These are phyloP conservation scores for Penicillium parvum DNA, from an alignment of 495 filamentous ascomycete genomes.

Conservation along the genomic window DNA sequence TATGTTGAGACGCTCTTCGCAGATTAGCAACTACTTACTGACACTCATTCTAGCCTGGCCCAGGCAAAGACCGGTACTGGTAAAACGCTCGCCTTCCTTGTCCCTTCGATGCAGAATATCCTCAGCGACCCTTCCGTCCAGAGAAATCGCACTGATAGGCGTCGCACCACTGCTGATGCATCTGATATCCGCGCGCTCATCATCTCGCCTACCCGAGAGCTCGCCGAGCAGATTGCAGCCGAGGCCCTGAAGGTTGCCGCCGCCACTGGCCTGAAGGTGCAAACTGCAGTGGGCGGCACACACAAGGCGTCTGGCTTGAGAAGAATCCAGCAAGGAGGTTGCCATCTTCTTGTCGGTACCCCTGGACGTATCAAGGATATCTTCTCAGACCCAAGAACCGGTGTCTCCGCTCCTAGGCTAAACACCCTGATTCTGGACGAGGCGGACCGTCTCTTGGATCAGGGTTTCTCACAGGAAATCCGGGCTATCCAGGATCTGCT, in stretches of 20 bases:
- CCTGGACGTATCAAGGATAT: constrained; percentile 87
- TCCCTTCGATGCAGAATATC: constrained; percentile 72
- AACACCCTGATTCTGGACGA: constrained; percentile 87
- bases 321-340: constrained; percentile 65
- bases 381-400: constrained; percentile 59
- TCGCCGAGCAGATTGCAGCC: constrained; percentile 88
- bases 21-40: not conserved
- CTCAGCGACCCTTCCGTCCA: constrained; percentile 51
- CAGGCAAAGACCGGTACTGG: constrained; percentile 87
- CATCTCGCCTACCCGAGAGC: constrained; percentile 89
- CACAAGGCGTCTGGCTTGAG: constrained; percentile 60
- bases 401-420: constrained; percentile 69
- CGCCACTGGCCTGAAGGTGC: constrained; percentile 67
- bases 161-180: constrained; percentile 1
- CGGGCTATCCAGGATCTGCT: constrained; percentile 61
- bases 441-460: constrained; percentile 86
- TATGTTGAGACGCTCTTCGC: constrained; percentile 35
- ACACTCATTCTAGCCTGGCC: constrained; percentile 61
- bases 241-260: constrained; percentile 70
- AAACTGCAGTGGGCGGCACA: constrained; percentile 86
- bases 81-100: constrained; percentile 79
- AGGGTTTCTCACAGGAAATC: constrained; percentile 81
- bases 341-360: constrained; percentile 86
- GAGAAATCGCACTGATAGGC: constrained; percentile 23
- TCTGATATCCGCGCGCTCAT: constrained; percentile 83